A percentile compares a stretch with the other conserved stretches of the same genome.
Conservation (phyloP, 2,329 filamentous ascomycete genomes). For the Calonectria hawksworthii region DNA sequence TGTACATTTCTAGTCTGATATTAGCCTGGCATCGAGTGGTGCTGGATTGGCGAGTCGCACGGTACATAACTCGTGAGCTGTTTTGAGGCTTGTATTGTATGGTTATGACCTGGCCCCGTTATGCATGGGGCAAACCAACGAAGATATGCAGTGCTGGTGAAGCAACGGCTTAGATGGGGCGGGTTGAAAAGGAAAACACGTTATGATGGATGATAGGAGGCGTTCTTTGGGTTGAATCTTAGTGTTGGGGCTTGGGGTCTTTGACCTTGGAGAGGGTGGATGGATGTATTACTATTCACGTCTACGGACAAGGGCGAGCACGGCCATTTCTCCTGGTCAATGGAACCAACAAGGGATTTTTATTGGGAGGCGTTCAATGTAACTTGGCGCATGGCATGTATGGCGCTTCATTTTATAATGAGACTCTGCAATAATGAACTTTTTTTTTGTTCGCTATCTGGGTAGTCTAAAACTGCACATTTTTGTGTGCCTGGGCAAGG, state of each 20-base stretch:
- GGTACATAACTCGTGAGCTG: background rate
- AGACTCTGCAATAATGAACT: background rate
- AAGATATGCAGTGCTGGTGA: background rate
- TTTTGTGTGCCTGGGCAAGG: background rate
- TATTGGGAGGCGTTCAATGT: constrained; percentile 16
- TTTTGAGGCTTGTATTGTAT: constrained; percentile 7
- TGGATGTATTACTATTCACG: constrained; percentile 27
- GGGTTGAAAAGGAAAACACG: constrained; percentile 8
- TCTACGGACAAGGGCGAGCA: constrained; percentile 5
- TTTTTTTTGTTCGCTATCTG: background rate
- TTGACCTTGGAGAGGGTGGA: constrained; percentile 5
- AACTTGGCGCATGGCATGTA: background rate
- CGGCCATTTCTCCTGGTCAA: background rate
- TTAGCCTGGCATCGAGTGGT: background rate
- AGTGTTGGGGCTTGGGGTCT: background rate
- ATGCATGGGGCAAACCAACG: background rate
- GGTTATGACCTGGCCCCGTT: background rate
- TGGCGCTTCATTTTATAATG: background rate
- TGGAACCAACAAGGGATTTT: constrained; percentile 6
- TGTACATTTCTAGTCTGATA: constrained; percentile 6
- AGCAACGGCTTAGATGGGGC: background rate
- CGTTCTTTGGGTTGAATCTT: constrained; percentile 24
- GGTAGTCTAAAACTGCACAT: background rate
- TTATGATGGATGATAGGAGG: constrained; percentile 26
- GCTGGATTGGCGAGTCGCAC: background rate